Evolutionary conservation across 1,139 yeast genomes (phyloP).

Genomic region (Diutina ranongensis): DNA sequence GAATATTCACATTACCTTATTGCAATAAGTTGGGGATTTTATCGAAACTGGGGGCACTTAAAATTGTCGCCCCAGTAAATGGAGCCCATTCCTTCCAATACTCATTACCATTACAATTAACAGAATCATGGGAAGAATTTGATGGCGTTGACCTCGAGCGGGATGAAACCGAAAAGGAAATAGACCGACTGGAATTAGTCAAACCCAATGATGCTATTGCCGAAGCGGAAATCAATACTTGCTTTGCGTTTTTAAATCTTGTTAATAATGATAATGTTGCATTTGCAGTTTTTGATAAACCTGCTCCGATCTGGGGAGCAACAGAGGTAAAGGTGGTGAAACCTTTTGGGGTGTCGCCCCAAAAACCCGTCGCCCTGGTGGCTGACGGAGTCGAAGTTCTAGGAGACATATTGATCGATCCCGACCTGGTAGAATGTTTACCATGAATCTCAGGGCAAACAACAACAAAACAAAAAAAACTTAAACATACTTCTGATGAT

Average conservation of each 20-base stretch:
- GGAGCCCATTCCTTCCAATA: conserved; percentile 36
- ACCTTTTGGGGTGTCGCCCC: not conserved
- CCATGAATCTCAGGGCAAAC: not conserved
- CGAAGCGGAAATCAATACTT: conserved; percentile 56
- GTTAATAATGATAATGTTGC: conserved; percentile 29
- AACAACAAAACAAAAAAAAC: no score
- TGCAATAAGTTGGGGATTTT: conserved; percentile 28
- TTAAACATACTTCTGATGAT: no score
- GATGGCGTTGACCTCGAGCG: not conserved
- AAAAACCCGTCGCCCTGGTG: not conserved
- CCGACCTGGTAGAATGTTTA: conserved; percentile 4
- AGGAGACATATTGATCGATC: not conserved
- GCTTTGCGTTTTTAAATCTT: conserved; percentile 41
- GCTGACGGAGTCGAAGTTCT: not conserved
- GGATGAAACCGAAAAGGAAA: conserved; percentile 6
- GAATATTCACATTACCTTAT: conserved; percentile 11
- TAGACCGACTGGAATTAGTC: not conserved
- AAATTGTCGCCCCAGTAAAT: conserved; percentile 30
- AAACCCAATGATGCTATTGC: conserved; percentile 28
- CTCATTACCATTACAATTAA: conserved; percentile 23
- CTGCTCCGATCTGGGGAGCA: conserved; percentile 4
- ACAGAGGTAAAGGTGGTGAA: conserved; percentile 3
- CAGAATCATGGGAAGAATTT: conserved; percentile 8
- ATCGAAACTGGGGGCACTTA: conserved; percentile 25
- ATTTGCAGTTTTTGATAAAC: conserved; percentile 13